Percentiles rank a stretch among this genome's conserved stretches.
phyloP scores from a whole-genome alignment of 140 eudicot genomes.

The Bidens hawaiensis region DNA sequence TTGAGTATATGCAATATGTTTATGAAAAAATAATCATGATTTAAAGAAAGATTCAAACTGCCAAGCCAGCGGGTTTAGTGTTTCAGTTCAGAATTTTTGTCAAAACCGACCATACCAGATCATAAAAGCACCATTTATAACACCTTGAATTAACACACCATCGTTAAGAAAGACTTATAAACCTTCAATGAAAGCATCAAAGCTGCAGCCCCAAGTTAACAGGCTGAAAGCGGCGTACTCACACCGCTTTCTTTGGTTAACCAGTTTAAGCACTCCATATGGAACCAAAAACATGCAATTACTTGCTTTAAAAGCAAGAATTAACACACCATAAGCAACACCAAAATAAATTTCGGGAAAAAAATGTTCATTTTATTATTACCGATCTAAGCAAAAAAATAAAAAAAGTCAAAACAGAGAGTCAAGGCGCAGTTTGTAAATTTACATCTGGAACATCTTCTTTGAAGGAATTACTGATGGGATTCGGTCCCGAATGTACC shows the following conservation, averaged over 20 bases:
- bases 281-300: background rate
- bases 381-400: background rate
- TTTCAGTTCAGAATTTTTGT: background rate
- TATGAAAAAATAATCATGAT: no score
- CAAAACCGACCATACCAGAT: background rate
- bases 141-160: no score
- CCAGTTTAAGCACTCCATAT: background rate
- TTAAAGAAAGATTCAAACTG: no score
- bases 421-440: slow-evolving; percentile 26
- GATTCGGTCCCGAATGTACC: slow-evolving; percentile 42
- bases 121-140: no score
- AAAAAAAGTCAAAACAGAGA: background rate
- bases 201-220: slow-evolving; percentile 1
- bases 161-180: no score
- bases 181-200: background rate
- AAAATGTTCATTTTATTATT: slow-evolving; percentile 27
- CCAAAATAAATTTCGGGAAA: no score
- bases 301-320: slow-evolving; percentile 2
- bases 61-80: background rate
- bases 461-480: slow-evolving; percentile 31
- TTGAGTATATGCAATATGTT: no score
- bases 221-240: background rate
- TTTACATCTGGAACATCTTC: slow-evolving; percentile 28
- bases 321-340: background rate
- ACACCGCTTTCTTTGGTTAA: background rate